Evolutionary conservation across 1,284 basidiomycete genomes (phyloP).

Genomic region (Volvariella surrecta): DNA sequence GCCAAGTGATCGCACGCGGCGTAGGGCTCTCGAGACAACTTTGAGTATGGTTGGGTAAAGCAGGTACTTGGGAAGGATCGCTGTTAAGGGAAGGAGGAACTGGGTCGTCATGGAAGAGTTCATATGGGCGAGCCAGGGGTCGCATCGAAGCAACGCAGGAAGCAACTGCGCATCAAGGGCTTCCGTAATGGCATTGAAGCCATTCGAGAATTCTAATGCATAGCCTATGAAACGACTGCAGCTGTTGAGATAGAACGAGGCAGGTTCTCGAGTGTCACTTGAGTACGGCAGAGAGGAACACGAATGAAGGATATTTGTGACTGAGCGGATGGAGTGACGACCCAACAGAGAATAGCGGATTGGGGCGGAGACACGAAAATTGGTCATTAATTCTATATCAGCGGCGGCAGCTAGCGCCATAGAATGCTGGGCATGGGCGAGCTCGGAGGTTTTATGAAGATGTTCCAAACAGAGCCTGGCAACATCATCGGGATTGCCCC

Average conservation of each 20-base stretch:
- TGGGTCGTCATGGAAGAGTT: neutral
- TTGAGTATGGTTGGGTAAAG: neutral
- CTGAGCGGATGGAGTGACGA: neutral
- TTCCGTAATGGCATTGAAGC: neutral
- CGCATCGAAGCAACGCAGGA: neutral
- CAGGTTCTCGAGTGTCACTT: neutral
- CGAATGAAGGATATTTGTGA: neutral
- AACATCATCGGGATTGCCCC: constrained; percentile 1
- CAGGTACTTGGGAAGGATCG: neutral
- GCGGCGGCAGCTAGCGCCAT: neutral
- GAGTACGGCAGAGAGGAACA: neutral
- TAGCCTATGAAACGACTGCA: neutral
- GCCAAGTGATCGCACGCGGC: neutral
- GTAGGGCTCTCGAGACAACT: neutral
- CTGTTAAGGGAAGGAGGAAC: neutral
- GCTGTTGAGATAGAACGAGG: neutral
- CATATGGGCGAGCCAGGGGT: neutral
- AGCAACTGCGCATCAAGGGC: neutral
- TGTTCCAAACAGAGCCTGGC: neutral
- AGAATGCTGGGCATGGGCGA: neutral
- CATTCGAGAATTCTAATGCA: neutral
- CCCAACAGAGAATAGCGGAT: neutral
- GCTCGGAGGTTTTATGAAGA: neutral
- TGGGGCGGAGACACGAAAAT: neutral
- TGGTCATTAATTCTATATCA: neutral